Conservation (phyloP, 2,329 filamentous ascomycete genomes). For the Atkinsonella hypoxylon region DNA sequence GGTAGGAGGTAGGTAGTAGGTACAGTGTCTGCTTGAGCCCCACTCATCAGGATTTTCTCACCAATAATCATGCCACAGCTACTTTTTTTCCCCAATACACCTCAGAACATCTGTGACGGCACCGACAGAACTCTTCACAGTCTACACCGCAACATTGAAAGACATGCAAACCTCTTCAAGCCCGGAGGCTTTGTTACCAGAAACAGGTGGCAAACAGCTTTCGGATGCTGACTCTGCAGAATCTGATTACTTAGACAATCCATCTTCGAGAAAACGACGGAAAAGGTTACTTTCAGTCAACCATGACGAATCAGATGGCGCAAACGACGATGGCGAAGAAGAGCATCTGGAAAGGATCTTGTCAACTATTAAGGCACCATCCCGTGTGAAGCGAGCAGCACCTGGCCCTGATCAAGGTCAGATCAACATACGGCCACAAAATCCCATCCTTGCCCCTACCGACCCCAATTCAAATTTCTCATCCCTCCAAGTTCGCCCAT, state of each 20-base stretch:
- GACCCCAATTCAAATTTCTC: constrained; percentile 56
- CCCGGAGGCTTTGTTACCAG: neutral
- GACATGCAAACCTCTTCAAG: neutral
- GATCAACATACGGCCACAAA: constrained; percentile 14
- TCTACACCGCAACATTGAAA: neutral
- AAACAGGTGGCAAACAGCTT: neutral
- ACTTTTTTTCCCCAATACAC: too few species aligned
- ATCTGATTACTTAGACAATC: constrained; percentile 38
- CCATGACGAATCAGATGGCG: constrained; percentile 12
- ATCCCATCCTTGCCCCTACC: constrained; percentile 35
- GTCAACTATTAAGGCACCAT: constrained; percentile 37
- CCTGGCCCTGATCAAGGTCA: constrained; percentile 11
- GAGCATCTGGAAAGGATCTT: constrained; percentile 21
- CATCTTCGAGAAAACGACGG: constrained; percentile 32
- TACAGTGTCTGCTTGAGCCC: too few species aligned
- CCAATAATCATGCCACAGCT: too few species aligned
- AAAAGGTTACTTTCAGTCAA: constrained; percentile 23
- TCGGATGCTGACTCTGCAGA: constrained; percentile 21
- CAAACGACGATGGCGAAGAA: constrained; percentile 21
- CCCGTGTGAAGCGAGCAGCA: constrained; percentile 35
- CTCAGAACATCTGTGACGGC: too few species aligned
- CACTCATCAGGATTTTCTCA: too few species aligned
- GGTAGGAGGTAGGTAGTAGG: too few species aligned
- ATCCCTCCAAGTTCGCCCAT: constrained; percentile 63
- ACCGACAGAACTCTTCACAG: neutral